Base-by-base conservation (phyloP, 176 grass and related monocot genomes). In the Sorghum bicolor region DNA sequence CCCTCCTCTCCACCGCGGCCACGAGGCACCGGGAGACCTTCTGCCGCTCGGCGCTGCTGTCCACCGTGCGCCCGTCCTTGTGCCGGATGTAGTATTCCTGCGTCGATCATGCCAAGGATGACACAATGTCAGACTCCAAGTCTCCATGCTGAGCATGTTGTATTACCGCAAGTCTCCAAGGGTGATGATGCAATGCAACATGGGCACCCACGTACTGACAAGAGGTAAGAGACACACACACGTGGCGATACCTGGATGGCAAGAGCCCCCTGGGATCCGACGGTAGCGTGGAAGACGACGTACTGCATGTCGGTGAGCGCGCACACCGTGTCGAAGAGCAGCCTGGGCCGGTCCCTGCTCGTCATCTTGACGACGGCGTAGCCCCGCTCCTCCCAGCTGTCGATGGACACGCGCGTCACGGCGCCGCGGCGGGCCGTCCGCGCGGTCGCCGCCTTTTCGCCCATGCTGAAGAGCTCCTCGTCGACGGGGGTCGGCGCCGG, bases 41-140 rank as follows among this genome's bases (percentile, higher is more conserved):
- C 79, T 90, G 93, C 79, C 85, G 65, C 85, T 95, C 93, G 31
- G 65, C 47, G 66, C 75, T 65, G 40, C 75, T 68, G 75, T 95
- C 87, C 7, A 92, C 81, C 17, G 88, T 90, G 82, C 80, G 88
- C 14, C 93, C 93, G 37, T 90, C 85, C 82, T 90, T 95, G 83
- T 95, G 85, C 76, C 88, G 67, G 82, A 95, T 92, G 79, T 95
- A 95, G 38, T 95, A 95, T 40, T 95, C 93, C 93, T 94, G 63
- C 47, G 24, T 10, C 11, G 36, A 79, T 73, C 33, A 34, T 25
- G 8, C 15, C 66, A 41, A 7, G 29, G 40, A 48, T 15, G 55
- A 36, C 44, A 48, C 45, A 48, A 45, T 64, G 86, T 76, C 45
- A 70, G 20, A 10, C 39, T 41, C 37, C 12, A 44, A 13, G 41